These are phyloP conservation scores for Hamamelis virginiana DNA, from an alignment of 164 flowering plant genomes.

Conservation along the genomic window DNA sequence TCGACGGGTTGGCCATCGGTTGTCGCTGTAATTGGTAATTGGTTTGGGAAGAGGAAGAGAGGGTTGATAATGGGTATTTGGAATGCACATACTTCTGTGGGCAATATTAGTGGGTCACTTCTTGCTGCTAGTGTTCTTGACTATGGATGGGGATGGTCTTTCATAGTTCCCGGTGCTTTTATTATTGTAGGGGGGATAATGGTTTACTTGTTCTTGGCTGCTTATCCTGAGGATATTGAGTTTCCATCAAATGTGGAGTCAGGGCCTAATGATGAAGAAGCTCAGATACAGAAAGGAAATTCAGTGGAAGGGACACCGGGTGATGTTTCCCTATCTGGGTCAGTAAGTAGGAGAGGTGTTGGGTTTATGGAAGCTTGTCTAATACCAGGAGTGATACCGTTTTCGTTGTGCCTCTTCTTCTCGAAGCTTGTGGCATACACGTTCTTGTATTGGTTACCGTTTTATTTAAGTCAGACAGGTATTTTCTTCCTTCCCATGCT, in stretches of 20 bases:
- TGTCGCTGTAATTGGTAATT: conserved; percentile 91
- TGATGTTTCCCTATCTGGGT: conserved; percentile 13
- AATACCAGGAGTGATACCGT: conserved; percentile 92
- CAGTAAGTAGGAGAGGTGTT: conserved; percentile 45
- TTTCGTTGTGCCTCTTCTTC: conserved; percentile 88
- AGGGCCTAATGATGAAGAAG: conserved; percentile 41
- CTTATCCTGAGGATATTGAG: conserved; percentile 87
- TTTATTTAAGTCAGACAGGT: conserved; percentile 92
- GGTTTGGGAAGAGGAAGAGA: conserved; percentile 92
- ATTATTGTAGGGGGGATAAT: conserved; percentile 65
- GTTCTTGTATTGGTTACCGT: conserved; percentile 91
- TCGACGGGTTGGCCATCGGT: conserved; percentile 99
- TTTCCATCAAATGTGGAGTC: conserved; percentile 29
- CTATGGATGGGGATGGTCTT: conserved; percentile 97
- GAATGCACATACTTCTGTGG: conserved; percentile 91
- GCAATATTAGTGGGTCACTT: conserved; percentile 79
- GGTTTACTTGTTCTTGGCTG: conserved; percentile 74
- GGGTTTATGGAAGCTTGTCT: conserved; percentile 70
- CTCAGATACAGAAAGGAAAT: conserved; percentile 21
- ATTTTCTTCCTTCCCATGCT: conserved; percentile 10
- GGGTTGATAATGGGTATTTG: conserved; percentile 93
- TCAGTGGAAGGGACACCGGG: conserved; percentile 15
- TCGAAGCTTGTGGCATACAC: conserved; percentile 97
- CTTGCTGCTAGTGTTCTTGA: conserved; percentile 74
- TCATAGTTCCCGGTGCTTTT: conserved; percentile 72